Evolutionary conservation across 805 yeast species (phyloP).

Genomic region (Saccharomycopsis capsularis): DNA sequence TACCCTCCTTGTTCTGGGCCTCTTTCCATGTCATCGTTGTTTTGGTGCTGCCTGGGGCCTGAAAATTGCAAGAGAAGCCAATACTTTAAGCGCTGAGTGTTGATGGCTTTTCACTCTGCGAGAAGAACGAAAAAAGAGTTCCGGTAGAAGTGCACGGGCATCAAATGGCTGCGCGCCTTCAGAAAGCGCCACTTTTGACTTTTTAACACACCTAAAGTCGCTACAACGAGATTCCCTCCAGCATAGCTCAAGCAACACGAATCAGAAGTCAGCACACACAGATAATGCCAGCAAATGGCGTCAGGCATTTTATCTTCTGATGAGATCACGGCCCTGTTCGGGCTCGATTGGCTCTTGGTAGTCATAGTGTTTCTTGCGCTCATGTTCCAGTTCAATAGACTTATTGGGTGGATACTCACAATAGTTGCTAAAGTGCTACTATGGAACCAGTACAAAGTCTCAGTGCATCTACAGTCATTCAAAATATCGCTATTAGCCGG

Average conservation of each 20-base stretch:
- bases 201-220: no score
- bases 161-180: no score
- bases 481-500: conserved; percentile 80
- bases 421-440: conserved; percentile 42
- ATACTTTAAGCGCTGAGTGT: no score
- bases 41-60: no score
- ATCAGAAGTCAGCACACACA: no score
- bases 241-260: no score
- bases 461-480: conserved; percentile 63
- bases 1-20: conserved; percentile 56
- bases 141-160: no score
- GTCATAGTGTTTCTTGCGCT: conserved; percentile 54
- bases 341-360: conserved; percentile 74
- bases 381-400: conserved; percentile 70
- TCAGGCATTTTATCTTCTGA: conserved; percentile 3
- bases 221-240: no score
- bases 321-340: conserved; percentile 41
- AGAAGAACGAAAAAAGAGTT: no score
- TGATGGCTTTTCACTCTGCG: no score
- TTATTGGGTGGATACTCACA: conserved; percentile 56
- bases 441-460: conserved; percentile 57
- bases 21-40: conserved; percentile 47
- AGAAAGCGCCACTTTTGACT: no score
- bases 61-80: no score
- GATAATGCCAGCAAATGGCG: neutral